phyloP scores from a whole-genome alignment of 169 alveolate species.

The Plasmodium vinckei region DNA sequence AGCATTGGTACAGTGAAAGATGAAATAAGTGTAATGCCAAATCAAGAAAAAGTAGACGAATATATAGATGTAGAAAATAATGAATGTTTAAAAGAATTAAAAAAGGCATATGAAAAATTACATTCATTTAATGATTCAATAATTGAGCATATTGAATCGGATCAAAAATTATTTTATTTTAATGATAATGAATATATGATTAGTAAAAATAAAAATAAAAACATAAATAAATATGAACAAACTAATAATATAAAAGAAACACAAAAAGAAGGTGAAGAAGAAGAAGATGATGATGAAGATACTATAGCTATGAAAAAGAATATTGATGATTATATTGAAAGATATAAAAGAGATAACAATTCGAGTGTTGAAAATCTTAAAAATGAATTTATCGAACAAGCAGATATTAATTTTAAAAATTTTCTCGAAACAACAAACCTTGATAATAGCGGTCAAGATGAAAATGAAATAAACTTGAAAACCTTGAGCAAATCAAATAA shows the following conservation, averaged over 20 bases:
- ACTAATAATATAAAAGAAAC: neutral
- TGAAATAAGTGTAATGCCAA: neutral
- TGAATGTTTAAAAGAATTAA: conserved; percentile 55
- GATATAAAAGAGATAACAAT: conserved; percentile 13
- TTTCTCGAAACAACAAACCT: conserved; percentile 7
- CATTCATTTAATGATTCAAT: conserved; percentile 57
- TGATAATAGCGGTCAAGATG: neutral
- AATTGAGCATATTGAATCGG: conserved; percentile 20
- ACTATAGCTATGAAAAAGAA: conserved; percentile 29
- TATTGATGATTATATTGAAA: conserved; percentile 43
- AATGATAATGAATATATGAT: conserved; percentile 5
- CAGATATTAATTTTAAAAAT: conserved; percentile 33
- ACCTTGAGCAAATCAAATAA: neutral
- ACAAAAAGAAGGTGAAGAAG: neutral
- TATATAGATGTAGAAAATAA: conserved; percentile 7
- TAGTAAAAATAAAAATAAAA: neutral
- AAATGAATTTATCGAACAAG: conserved; percentile 45
- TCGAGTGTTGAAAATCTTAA: conserved; percentile 16
- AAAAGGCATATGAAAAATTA: conserved; percentile 50
- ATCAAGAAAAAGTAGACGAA: conserved; percentile 5
- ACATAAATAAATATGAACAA: neutral
- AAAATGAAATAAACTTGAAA: neutral
- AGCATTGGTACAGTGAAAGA: neutral
- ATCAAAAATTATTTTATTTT: conserved; percentile 39
- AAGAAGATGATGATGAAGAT: conserved; percentile 15